Conservation (phyloP, 2,329 filamentous ascomycete species). For the Cladophialophora carrionii region DNA sequence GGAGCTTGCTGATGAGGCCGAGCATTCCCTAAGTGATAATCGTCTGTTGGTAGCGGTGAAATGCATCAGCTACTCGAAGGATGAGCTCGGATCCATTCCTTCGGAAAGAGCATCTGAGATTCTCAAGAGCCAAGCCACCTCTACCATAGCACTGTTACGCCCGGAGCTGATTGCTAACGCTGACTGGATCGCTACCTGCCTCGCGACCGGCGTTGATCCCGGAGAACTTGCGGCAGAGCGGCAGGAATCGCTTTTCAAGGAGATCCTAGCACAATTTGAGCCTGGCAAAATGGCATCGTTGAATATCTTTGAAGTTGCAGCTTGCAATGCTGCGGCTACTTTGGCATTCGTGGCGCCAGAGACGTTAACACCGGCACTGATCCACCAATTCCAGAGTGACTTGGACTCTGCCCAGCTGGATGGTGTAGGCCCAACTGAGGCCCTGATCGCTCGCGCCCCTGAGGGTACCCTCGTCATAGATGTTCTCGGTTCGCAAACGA, state of each 20-base stretch:
- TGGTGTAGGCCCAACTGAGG: conserved; percentile 80
- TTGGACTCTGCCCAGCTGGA: conserved; percentile 71
- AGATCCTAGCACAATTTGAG: conserved; percentile 45
- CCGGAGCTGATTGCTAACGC: conserved; percentile 74
- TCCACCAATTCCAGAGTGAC: conserved; percentile 73
- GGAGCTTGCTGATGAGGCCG: conserved; percentile 14
- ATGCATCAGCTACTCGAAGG: conserved; percentile 46
- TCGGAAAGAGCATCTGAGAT: conserved; percentile 52
- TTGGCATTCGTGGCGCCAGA: conserved; percentile 92
- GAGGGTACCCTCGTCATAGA: conserved; percentile 89
- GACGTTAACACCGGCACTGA: conserved; percentile 72
- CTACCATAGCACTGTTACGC: conserved; percentile 76
- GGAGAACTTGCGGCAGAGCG: conserved; percentile 71
- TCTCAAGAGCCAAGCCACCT: conserved; percentile 72
- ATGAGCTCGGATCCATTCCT: conserved; percentile 37
- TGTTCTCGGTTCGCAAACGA: conserved; percentile 80
- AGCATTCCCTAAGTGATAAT: conserved; percentile 63
- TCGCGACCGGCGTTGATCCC: conserved; percentile 80
- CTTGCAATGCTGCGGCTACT: conserved; percentile 84
- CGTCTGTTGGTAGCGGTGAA: conserved; percentile 65
- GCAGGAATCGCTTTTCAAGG: conserved; percentile 66
- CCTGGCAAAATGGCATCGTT: conserved; percentile 37
- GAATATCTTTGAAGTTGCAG: conserved; percentile 64
- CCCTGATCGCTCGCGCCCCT: conserved; percentile 87
- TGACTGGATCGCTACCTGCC: conserved; percentile 87